These are phyloP conservation scores for Boletus fagicola DNA, from an alignment of 768 basidiomycete genomes.

Conservation along the genomic window DNA sequence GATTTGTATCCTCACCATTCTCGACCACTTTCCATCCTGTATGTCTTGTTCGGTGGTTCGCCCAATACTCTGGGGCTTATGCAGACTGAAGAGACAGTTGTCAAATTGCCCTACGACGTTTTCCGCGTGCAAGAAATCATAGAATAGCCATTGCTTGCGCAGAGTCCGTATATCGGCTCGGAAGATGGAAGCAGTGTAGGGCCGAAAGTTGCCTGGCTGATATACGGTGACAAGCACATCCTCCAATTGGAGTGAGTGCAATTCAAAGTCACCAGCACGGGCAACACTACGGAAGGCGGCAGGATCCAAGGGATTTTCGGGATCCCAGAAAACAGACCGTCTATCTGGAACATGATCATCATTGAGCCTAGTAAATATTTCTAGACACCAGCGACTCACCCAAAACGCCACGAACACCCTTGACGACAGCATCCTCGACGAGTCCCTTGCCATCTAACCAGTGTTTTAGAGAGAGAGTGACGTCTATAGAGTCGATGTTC, in stretches of 20 bases:
- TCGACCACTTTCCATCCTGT: conserved; percentile 78
- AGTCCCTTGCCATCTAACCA: conserved; percentile 98
- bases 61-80: conserved; percentile 94
- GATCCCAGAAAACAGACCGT: conserved; percentile 82
- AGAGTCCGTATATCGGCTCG: conserved; percentile 82
- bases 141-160: conserved; percentile 93
- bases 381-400: conserved; percentile 46
- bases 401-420: conserved; percentile 90
- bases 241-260: conserved; percentile 86
- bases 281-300: conserved; percentile 74
- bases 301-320: conserved; percentile 76
- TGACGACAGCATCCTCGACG: conserved; percentile 85
- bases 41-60: conserved; percentile 84
- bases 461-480: conserved; percentile 82
- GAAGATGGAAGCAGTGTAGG: conserved; percentile 91
- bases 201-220: conserved; percentile 90
- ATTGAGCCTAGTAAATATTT: not conserved
- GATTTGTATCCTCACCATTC: conserved; percentile 64
- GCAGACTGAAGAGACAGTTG: conserved; percentile 94
- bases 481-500: conserved; percentile 92
- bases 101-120: conserved; percentile 97
- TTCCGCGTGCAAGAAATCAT: conserved; percentile 88
- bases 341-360: conserved; percentile 58
- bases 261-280: conserved; percentile 83
- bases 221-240: conserved; percentile 93